phyloP scores from a whole-genome alignment of 2,329 filamentous ascomycete species.

The Calonectria leucothoes region DNA sequence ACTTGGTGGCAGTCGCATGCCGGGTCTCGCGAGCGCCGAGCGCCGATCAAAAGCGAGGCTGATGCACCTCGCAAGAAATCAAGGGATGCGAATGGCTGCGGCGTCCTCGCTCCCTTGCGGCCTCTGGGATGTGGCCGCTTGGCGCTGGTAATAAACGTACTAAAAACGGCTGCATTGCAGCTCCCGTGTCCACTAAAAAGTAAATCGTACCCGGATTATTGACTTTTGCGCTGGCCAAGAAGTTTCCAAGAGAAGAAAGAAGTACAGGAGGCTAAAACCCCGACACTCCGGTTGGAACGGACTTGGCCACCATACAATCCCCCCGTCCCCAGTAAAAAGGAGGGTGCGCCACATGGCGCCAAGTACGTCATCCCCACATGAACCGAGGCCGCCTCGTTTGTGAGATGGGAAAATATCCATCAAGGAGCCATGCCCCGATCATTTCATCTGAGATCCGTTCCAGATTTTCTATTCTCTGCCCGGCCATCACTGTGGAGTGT shows the following conservation, averaged over 20 bases:
- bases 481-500: not conserved
- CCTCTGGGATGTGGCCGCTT: not conserved
- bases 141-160: not conserved
- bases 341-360: not conserved
- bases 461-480: not conserved
- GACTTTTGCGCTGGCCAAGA: not conserved
- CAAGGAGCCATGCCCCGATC: not conserved
- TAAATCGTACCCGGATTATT: not conserved
- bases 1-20: not conserved
- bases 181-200: not conserved
- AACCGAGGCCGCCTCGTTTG: not conserved
- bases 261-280: not conserved
- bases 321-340: not conserved
- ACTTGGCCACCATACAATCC: not conserved
- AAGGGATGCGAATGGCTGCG: not conserved
- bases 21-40: not conserved
- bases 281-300: not conserved
- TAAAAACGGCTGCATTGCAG: not conserved
- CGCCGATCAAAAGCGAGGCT: not conserved
- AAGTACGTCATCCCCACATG: not conserved
- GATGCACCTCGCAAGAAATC: not conserved
- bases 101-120: not conserved
- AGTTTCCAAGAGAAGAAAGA: too few species aligned
- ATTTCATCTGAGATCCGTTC: not conserved
- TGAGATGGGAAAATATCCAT: not conserved